phyloP scores from a whole-genome alignment of 441 rosid genomes.

The Pelargonium cotyledonis region DNA sequence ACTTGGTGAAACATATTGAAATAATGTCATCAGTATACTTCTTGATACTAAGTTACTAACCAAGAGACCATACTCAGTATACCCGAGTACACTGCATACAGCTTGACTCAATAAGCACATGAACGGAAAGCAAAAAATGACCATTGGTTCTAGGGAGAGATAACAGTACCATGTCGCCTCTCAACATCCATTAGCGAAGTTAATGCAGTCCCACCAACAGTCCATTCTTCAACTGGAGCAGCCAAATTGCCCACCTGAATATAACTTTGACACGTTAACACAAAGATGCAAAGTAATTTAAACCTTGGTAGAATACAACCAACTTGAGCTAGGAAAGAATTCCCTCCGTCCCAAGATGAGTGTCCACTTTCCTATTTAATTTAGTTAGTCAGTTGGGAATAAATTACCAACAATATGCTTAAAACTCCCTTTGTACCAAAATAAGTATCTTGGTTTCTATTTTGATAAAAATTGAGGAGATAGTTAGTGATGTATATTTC shows the following conservation, averaged over 20 bases:
- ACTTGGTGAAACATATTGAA: background rate
- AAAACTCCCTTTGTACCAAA: too few species aligned
- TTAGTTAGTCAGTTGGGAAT: too few species aligned
- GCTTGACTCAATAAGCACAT: background rate
- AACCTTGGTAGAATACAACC: background rate
- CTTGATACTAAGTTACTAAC: background rate
- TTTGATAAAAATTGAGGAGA: too few species aligned
- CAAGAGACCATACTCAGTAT: too few species aligned
- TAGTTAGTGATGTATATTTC: too few species aligned
- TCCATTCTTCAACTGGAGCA: slow-evolving; percentile 83
- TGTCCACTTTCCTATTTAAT: too few species aligned
- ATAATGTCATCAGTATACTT: background rate
- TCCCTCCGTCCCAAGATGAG: too few species aligned
- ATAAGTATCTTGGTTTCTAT: too few species aligned
- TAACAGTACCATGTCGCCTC: slow-evolving; percentile 82
- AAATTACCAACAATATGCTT: too few species aligned
- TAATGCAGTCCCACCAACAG: slow-evolving; percentile 80
- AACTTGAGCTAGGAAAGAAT: background rate
- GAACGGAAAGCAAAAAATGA: background rate
- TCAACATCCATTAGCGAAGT: slow-evolving; percentile 95
- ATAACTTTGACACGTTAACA: slow-evolving; percentile 4
- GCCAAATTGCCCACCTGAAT: slow-evolving; percentile 77
- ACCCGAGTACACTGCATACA: background rate
- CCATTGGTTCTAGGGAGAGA: background rate
- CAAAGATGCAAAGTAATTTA: background rate